Evolutionary conservation across 352 stramenopile species (phyloP).

Genomic region (Phytopythium boreale): DNA sequence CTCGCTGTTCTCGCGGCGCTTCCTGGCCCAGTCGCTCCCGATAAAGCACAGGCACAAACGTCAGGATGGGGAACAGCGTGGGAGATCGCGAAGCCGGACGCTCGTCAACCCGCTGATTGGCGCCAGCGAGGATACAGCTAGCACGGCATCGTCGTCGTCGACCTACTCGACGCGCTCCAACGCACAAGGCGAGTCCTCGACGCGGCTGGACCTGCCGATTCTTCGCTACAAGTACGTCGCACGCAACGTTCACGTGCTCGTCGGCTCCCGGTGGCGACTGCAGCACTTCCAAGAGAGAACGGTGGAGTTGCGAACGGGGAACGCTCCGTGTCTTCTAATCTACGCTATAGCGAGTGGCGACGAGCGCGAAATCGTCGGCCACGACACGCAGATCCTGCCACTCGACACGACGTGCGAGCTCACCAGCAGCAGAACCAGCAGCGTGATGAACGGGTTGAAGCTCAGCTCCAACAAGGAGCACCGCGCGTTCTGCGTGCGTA

Average conservation of each 20-base stretch:
- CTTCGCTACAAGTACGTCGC: slow-evolving; percentile 49
- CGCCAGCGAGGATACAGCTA: not conserved
- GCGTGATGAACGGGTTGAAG: slow-evolving; percentile 26
- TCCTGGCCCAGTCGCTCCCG: slow-evolving; percentile 6
- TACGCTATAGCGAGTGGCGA: slow-evolving; percentile 13
- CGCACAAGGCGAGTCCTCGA: not conserved
- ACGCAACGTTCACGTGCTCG: slow-evolving; percentile 35
- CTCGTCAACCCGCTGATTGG: slow-evolving; percentile 7
- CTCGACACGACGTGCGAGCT: slow-evolving; percentile 28
- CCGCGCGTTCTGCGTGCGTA: slow-evolving; percentile 24
- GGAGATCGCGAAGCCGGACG: slow-evolving; percentile 3
- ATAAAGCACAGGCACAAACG: not conserved
- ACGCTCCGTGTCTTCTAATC: slow-evolving; percentile 23
- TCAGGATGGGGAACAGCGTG: not conserved
- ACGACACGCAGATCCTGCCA: slow-evolving; percentile 22
- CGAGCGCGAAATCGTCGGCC: slow-evolving; percentile 8
- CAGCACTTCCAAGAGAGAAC: slow-evolving; percentile 40
- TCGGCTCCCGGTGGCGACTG: slow-evolving; percentile 46
- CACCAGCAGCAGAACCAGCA: slow-evolving; percentile 1
- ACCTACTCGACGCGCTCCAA: not conserved
- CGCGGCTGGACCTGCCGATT: slow-evolving; percentile 30
- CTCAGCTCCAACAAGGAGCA: slow-evolving; percentile 13
- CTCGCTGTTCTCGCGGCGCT: not conserved
- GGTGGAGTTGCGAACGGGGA: slow-evolving; percentile 34
- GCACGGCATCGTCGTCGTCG: not conserved